A percentile compares a stretch with the other conserved stretches of the same genome.
Evolutionary conservation across 140 eudicot genomes (phyloP).

Genomic region (Oenanthe javanica): DNA sequence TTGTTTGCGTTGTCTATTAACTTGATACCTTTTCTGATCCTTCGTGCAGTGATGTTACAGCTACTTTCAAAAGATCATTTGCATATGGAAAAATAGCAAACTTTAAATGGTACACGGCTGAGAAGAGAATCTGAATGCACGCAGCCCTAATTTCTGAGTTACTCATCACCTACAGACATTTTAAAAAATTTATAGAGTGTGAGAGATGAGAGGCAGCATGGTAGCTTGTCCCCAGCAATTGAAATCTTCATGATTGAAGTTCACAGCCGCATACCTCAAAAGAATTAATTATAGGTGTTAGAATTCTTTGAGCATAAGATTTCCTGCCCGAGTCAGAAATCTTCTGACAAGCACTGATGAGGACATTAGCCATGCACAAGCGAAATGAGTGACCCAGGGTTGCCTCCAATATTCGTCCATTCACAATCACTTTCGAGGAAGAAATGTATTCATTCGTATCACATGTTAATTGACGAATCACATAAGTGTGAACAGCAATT

Average conservation of each 20-base stretch:
- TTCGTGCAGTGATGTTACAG: slow-evolving; percentile 44
- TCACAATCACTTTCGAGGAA: slow-evolving; percentile 17
- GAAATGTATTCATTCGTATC: slow-evolving; percentile 14
- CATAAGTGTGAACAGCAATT: slow-evolving; percentile 45
- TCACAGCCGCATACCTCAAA: slow-evolving; percentile 20
- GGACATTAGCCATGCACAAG: slow-evolving; percentile 91
- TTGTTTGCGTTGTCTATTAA: background rate
- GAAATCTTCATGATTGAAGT: background rate
- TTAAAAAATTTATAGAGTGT: background rate
- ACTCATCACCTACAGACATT: slow-evolving; percentile 30
- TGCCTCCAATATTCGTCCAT: slow-evolving; percentile 14
- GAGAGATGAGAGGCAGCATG: background rate
- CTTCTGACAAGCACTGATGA: slow-evolving; percentile 87
- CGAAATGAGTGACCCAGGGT: slow-evolving; percentile 39
- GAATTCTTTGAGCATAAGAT: slow-evolving; percentile 41
- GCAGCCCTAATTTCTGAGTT: slow-evolving; percentile 71
- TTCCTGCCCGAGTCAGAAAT: slow-evolving; percentile 54
- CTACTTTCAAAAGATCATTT: slow-evolving; percentile 45
- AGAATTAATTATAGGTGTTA: slow-evolving; percentile 37
- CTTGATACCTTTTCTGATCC: slow-evolving; percentile 52
- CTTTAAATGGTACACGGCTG: slow-evolving; percentile 71
- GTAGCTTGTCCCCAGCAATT: background rate
- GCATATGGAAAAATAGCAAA: slow-evolving; percentile 48
- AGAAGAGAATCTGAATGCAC: slow-evolving; percentile 70
- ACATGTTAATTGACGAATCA: slow-evolving; percentile 43